phyloP scores from a whole-genome alignment of 805 yeast species.

The Clavispora fructus region DNA sequence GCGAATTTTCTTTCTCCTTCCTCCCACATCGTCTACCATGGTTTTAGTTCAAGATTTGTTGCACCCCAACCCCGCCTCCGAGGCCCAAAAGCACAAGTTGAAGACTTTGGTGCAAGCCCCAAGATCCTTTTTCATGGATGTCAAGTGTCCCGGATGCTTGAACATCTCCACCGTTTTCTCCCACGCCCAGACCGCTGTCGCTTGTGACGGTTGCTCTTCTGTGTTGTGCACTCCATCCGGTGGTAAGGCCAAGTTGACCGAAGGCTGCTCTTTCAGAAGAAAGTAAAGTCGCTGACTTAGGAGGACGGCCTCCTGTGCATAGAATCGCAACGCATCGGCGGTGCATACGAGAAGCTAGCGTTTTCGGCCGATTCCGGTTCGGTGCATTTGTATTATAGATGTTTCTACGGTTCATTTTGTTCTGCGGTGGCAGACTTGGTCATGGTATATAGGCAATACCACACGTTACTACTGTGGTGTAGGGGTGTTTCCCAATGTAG shows the following conservation, averaged over 20 bases:
- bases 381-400: conserved; percentile 16
- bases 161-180: conserved; percentile 99
- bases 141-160: conserved; percentile 99
- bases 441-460: conserved; percentile 1
- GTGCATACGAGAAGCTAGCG: background rate
- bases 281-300: conserved; percentile 52
- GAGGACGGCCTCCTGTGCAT: conserved; percentile 2
- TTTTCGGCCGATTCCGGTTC: background rate
- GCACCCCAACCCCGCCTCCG: conserved; percentile 96
- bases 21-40: conserved; percentile 25
- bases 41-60: conserved; percentile 98
- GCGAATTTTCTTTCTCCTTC: conserved; percentile 3
- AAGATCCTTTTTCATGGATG: conserved; percentile 99
- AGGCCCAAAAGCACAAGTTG: conserved; percentile 94
- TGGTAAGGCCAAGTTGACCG: conserved; percentile 99
- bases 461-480: background rate
- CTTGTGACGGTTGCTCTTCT: conserved; percentile 98
- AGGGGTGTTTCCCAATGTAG: too few species aligned
- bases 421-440: conserved; percentile 2
- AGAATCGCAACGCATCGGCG: background rate
- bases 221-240: conserved; percentile 99
- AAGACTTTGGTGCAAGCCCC: conserved; percentile 97
- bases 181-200: conserved; percentile 99
- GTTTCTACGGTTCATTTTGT: background rate
- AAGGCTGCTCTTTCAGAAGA: conserved; percentile 99